A percentile compares a stretch with the other conserved stretches of the same genome.
These are phyloP conservation scores for Pisolithus sp. DNA, from an alignment of 768 basidiomycete genomes.

Conservation along the genomic window DNA sequence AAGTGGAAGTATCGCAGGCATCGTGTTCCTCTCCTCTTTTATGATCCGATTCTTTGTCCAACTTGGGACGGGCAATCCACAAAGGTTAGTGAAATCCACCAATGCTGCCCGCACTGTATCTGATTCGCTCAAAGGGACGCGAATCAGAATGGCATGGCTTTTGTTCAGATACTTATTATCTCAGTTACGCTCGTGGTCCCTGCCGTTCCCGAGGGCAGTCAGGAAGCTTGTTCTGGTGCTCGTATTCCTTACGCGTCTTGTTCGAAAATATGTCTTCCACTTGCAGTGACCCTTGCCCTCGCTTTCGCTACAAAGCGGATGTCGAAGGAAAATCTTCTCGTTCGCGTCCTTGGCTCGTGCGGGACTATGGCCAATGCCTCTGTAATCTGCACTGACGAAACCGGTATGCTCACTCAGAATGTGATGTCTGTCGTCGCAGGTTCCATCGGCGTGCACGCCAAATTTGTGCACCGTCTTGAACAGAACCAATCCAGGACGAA, in stretches of 20 bases:
- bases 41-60: constrained; percentile 96
- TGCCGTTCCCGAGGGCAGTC: constrained; percentile 75
- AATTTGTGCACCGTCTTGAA: constrained; percentile 78
- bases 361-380: constrained; percentile 99
- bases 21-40: constrained; percentile 71
- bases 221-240: not conserved
- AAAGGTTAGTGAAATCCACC: constrained; percentile 34
- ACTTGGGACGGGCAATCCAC: constrained; percentile 54
- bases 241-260: not conserved
- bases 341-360: constrained; percentile 92
- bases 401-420: constrained; percentile 94
- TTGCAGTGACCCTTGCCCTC: constrained; percentile 93
- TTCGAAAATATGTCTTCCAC: constrained; percentile 61
- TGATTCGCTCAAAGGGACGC: constrained; percentile 42
- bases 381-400: constrained; percentile 94
- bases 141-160: constrained; percentile 80
- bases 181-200: constrained; percentile 87
- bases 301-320: constrained; percentile 97
- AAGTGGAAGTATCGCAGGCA: constrained; percentile 74
- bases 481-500: constrained; percentile 70
- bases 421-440: constrained; percentile 95
- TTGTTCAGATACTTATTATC: constrained; percentile 92
- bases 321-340: constrained; percentile 91
- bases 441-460: constrained; percentile 88
- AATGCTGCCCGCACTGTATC: constrained; percentile 4